Evolutionary conservation across 1,139 yeast genomes (phyloP), one percentile per base, ranked within the genome.

Genomic region (Pichia sp.): DNA sequence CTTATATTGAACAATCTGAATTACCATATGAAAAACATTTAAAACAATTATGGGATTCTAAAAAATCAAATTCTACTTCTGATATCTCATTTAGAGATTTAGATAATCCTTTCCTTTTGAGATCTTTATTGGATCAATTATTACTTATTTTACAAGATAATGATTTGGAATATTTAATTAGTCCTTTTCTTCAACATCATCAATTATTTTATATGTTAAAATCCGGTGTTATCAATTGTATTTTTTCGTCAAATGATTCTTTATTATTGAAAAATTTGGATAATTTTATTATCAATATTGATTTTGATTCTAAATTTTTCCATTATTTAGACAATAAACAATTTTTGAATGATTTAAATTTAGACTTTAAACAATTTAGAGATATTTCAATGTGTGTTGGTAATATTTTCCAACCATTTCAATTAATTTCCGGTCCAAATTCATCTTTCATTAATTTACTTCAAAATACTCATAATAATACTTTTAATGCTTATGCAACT

Each of bases 211-310:
- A 86, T 55, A 65, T 89, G 54, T 72, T 71, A 41, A 70, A 65
- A 37, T 57, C 63, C 23, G 69, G 66, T 3, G 62, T 71, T 32
- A 74, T 89, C 42, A 94, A 89, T 60, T 78, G 85, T 1, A 76
- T 89, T 29, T 87, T 79, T 60, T 95, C 95, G 1, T 83, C 96
- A 9, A 80, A 89, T 2, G 97, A 91, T 54, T 70, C 80, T 35
- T 65, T 89, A 37, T 66, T 89, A 57, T 61, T 76, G 43, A 66
- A 68, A 6, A 63, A 67, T 30, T 72, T 84, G 31, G 93, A 83
- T 47, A 83, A 77, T 52, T 78, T 87, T 46, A 80, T 89, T 45
- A 62, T 81, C 38, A 78, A 81, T 19, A 72, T 87, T 72, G 95
- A 85, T 49, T 73, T 78, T 49, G 78, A 73, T 43, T 45, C 48